Base-by-base conservation (phyloP, 352 stramenopile genomes). In the Phytophthora agathidicida region DNA sequence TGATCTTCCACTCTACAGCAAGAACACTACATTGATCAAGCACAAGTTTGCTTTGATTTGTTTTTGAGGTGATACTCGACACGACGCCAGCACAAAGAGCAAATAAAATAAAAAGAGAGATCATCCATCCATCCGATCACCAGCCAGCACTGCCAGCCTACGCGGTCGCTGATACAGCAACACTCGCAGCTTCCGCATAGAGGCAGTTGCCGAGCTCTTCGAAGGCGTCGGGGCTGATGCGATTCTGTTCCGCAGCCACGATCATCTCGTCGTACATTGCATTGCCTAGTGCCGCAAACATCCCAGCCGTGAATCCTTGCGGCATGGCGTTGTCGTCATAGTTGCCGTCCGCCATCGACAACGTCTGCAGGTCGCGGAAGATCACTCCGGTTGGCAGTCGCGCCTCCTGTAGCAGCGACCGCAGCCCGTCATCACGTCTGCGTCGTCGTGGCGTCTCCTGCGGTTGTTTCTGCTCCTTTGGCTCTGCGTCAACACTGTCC, bases 191-290 rank as follows among this genome's bases (percentile, higher is more conserved):
- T 37, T 89, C 78, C 11, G 73, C 66, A 45, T 82, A 86, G 17
- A 91, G 44, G 16, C 60, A 71, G 47, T 87, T 75, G 32, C 82
- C 79, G 9, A 89, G 42, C 27, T 72, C 65, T 48, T 79, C 68
- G 30, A 88, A 84, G 2, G 76, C 59, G 26, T 86, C 68, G 31
- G 65, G 61, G 35, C 74, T 74, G 51, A 88, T 82, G 5, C 57
- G 63, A 36, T 75, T 74, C 53, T 74, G 72, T 33, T 80, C 57
- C 38, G 65, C 67, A 10, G 75, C 56, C 32, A 63, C 59, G 14
- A 80, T 38, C 77, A 92, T 93, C 41, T 93, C 83, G 16, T 70
- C 73, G 60, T 86, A 87, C 32, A 91, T 57, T 20, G 73, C 80
- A 50, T 89, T 75, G n/a, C 83, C 83, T 16, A 93, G 53, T 36